Evolutionary conservation across 306 rosid genomes (phyloP), one percentile per base, ranked within the genome.

Genomic region (Hippophae gyantsensis): DNA sequence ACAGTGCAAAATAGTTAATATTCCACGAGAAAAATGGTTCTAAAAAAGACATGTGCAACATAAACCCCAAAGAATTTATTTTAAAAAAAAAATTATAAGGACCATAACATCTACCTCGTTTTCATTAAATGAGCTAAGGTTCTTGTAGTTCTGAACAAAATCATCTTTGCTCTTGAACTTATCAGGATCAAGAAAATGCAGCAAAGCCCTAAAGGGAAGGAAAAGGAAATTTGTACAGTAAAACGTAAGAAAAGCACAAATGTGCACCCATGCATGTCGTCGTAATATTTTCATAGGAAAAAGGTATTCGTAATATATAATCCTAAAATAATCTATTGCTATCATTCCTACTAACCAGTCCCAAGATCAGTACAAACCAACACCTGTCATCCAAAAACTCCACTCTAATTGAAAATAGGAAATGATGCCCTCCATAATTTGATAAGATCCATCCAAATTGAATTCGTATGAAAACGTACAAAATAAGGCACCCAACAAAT

Each of bases 61-160:
- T 32, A 32, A 51, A 51, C 25, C 41, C 14, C 43, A 41, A 43
- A n/a, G n/a, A 48, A 18, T 18, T 18, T 18, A 18, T 18, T 18
- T 18, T 5, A 13, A 48, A 27, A 13, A 13, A 50, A 9, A 0
- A 51, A 41, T n/a, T 61, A 18, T 18, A 18, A 18, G 23, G 44
- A 12, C 14, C 41, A 50, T 32, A 8, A 50, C 48, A 26, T 41
- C 6, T 66, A 93, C 99, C 99, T 93, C 99, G 66, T 49, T 93
- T 77, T 93, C 99, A 77, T 93, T 84, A 66, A 93, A 93, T 8
- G 97, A 93, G 81, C 99, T 93, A 60, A 93, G 90, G 73, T 93
- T 93, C 85, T 93, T 93, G 75, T 93, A 93, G 75, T 82, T 93
- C 63, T 93, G 97, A 60, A 93, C 84, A 80, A 93, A 93, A 43